Percentiles rank a stretch among this genome's conserved stretches.
phyloP scores from a whole-genome alignment of 257 asterid species.

The Ilex asprella region DNA sequence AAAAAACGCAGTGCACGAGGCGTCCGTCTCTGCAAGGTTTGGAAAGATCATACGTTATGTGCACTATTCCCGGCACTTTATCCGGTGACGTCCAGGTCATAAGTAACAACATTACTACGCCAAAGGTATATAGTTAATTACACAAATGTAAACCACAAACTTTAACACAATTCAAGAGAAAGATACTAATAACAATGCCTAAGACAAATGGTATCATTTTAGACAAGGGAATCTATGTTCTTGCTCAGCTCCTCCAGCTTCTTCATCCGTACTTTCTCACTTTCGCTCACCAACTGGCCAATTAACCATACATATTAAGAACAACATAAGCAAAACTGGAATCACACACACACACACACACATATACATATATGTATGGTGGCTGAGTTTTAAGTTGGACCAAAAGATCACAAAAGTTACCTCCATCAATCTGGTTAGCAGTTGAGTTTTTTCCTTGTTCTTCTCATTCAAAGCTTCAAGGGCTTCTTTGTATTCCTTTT shows the following conservation, averaged over 20 bases:
- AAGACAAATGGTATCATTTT: no score
- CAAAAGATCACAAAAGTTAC: constrained; percentile 22
- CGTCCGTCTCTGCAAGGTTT: no score
- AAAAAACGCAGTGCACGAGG: no score
- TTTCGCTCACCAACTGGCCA: constrained; percentile 32
- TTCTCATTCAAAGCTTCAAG: constrained; percentile 69
- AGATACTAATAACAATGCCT: no score
- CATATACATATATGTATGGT: background rate
- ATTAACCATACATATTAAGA: constrained; percentile 6
- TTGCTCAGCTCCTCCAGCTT: background rate
- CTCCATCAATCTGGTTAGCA: constrained; percentile 69
- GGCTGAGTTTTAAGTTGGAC: background rate
- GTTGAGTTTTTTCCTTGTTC: constrained; percentile 76
- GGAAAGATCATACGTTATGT: no score
- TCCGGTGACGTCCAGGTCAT: no score
- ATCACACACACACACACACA: background rate
- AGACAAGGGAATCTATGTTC: background rate
- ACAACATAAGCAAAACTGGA: background rate
- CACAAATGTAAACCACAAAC: no score
- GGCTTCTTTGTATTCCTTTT: constrained; percentile 79
- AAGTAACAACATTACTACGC: no score
- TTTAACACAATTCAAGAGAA: background rate
- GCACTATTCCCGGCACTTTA: no score
- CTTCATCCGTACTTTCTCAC: background rate
- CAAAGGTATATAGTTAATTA: no score